These are phyloP conservation scores for Candida orba DNA, from an alignment of 805 yeast species.

Conservation along the genomic window DNA sequence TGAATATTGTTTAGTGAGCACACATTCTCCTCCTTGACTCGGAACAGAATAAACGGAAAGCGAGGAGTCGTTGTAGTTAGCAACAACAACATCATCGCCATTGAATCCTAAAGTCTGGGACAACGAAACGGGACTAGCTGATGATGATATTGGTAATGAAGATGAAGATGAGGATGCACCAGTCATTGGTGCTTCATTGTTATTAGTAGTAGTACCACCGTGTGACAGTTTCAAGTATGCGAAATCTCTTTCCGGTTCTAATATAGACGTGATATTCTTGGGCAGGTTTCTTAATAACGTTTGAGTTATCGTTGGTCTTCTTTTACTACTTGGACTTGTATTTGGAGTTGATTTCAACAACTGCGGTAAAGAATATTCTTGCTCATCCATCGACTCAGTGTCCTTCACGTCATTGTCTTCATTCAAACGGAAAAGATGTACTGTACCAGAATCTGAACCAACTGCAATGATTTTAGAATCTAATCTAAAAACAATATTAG, in stretches of 20 bases:
- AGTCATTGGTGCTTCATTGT: no score
- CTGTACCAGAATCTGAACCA: conserved; percentile 56
- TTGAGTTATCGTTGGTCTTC: conserved; percentile 22
- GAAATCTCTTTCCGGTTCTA: conserved; percentile 62
- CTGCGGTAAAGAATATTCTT: conserved; percentile 9
- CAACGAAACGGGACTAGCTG: neutral
- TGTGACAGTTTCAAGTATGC: conserved; percentile 40
- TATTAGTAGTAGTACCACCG: no score
- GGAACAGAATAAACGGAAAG: conserved; percentile 51
- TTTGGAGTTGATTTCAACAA: conserved; percentile 8
- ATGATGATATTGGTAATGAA: neutral
- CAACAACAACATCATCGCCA: conserved; percentile 17
- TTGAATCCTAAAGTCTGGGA: conserved; percentile 13
- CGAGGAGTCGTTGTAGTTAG: conserved; percentile 35
- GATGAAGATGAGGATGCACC: neutral
- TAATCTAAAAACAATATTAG: conserved; percentile 43
- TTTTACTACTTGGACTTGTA: neutral
- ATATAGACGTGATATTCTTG: conserved; percentile 36
- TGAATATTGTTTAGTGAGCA: conserved; percentile 45
- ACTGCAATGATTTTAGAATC: conserved; percentile 47
- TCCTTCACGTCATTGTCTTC: conserved; percentile 1
- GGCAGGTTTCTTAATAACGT: conserved; percentile 21
- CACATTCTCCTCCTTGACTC: conserved; percentile 61
- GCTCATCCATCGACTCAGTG: neutral
- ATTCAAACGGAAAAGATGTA: conserved; percentile 50